A percentile compares a stretch with the other conserved stretches of the same genome.
These are phyloP conservation scores for Bipolaris bicolor DNA, from an alignment of 2,329 filamentous ascomycete species.

Conservation along the genomic window DNA sequence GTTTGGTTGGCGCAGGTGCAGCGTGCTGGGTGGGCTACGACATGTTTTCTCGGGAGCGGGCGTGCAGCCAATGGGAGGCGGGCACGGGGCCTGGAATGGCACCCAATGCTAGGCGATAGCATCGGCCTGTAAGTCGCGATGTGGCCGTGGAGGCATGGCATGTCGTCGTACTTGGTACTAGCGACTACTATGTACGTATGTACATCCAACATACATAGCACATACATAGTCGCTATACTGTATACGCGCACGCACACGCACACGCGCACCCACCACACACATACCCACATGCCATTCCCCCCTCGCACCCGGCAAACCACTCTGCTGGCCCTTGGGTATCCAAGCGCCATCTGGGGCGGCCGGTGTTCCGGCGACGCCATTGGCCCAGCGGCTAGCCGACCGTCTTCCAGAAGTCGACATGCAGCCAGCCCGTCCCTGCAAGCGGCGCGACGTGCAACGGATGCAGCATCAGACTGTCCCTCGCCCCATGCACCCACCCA, in stretches of 20 bases:
- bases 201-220: no score
- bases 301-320: conserved; percentile 36
- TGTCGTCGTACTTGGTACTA: no score
- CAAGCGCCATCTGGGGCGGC: conserved; percentile 45
- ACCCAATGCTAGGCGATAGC: not conserved
- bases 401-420: conserved; percentile 46
- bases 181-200: no score
- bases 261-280: not conserved
- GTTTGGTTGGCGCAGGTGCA: conserved; percentile 34
- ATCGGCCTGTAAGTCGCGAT: no score
- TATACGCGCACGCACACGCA: no score
- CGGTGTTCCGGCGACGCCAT: conserved; percentile 25
- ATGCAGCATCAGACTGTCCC: conserved; percentile 30
- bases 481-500: conserved; percentile 3
- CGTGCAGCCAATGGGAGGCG: conserved; percentile 18
- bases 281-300: conserved; percentile 9
- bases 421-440: conserved; percentile 27
- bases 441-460: conserved; percentile 20
- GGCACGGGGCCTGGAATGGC: not conserved
- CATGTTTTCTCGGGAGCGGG: conserved; percentile 19
- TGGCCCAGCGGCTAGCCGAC: conserved; percentile 32
- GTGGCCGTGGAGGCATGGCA: no score
- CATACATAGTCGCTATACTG: no score
- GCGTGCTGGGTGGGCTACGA: conserved; percentile 18
- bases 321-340: conserved; percentile 37